A percentile compares a stretch with the other conserved stretches of the same genome.
These are phyloP conservation scores for Fusarium longipes DNA, from an alignment of 2,329 filamentous ascomycete species.

Conservation along the genomic window DNA sequence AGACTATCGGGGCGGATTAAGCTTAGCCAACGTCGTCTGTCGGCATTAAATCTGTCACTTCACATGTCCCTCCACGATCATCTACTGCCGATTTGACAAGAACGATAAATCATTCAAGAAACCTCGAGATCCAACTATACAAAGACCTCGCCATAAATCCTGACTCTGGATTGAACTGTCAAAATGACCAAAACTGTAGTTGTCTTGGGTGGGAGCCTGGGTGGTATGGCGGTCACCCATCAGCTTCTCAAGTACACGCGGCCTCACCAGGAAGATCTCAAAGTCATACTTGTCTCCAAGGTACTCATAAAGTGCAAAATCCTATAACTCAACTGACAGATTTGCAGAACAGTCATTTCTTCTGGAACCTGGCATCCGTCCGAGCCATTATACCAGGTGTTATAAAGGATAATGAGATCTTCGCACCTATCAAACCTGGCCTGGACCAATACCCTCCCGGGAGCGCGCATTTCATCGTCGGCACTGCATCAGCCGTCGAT, in stretches of 20 bases:
- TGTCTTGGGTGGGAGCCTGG: conserved; percentile 65
- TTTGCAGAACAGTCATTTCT: conserved; percentile 65
- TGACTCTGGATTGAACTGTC: not conserved
- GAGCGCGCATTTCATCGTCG: conserved; percentile 64
- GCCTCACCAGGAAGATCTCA: conserved; percentile 58
- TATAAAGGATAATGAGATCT: conserved; percentile 62
- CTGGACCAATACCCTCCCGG: conserved; percentile 62
- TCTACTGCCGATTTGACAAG: not conserved
- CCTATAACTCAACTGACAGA: not conserved
- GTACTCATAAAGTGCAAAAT: conserved; percentile 47
- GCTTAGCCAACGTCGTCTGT: not conserved
- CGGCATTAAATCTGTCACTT: conserved; percentile 9
- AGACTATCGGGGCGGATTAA: conserved; percentile 22
- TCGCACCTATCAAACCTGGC: conserved; percentile 61
- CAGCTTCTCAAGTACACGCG: conserved; percentile 64
- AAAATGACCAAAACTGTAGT: conserved; percentile 64
- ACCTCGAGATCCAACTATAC: not conserved
- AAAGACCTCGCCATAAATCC: not conserved
- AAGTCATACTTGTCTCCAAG: conserved; percentile 67
- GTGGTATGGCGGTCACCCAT: conserved; percentile 65
- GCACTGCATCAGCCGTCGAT: conserved; percentile 58
- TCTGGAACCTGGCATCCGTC: conserved; percentile 68
- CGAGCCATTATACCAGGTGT: conserved; percentile 64
- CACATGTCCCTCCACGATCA: not conserved
- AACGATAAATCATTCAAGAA: not conserved